Conservation (phyloP, 73 alveolate species). For the Uronychia setigera region DNA sequence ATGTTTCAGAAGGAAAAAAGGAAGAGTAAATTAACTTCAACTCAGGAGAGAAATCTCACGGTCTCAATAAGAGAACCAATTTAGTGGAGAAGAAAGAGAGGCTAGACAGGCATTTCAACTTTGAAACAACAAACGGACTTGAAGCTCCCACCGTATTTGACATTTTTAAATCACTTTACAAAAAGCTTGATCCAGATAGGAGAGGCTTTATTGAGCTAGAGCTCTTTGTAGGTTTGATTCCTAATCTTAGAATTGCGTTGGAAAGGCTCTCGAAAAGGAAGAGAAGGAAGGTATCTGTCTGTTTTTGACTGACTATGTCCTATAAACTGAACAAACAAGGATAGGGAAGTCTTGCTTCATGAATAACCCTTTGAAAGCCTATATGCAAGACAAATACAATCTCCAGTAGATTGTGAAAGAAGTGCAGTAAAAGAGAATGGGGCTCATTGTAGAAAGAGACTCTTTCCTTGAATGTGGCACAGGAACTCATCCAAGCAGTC, state of each 20-base stretch:
- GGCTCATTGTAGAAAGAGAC: not conserved
- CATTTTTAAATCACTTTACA: not conserved
- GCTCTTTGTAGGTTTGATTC: not conserved
- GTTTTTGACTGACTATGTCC: not conserved
- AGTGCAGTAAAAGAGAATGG: not conserved
- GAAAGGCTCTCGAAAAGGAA: not conserved
- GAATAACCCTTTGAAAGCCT: not conserved
- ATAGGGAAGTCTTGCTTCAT: not conserved
- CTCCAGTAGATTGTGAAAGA: not conserved
- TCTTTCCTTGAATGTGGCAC: not conserved
- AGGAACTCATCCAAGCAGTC: not conserved
- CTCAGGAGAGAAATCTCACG: too few relatives aligned
- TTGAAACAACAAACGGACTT: not conserved
- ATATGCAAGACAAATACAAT: not conserved
- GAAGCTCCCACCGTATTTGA: not conserved
- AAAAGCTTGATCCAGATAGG: not conserved
- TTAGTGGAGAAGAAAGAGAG: too few relatives aligned
- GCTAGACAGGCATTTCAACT: not conserved
- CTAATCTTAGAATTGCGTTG: not conserved
- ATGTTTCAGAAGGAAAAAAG: too few relatives aligned
- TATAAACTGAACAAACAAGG: not conserved
- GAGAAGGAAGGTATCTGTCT: not conserved
- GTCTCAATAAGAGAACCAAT: too few relatives aligned
- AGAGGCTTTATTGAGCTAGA: not conserved
- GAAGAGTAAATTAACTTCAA: too few relatives aligned